Evolutionary conservation across 2,329 filamentous ascomycete genomes (phyloP), one percentile per base, ranked within the genome.

Genomic region (Fusarium bulbicola): DNA sequence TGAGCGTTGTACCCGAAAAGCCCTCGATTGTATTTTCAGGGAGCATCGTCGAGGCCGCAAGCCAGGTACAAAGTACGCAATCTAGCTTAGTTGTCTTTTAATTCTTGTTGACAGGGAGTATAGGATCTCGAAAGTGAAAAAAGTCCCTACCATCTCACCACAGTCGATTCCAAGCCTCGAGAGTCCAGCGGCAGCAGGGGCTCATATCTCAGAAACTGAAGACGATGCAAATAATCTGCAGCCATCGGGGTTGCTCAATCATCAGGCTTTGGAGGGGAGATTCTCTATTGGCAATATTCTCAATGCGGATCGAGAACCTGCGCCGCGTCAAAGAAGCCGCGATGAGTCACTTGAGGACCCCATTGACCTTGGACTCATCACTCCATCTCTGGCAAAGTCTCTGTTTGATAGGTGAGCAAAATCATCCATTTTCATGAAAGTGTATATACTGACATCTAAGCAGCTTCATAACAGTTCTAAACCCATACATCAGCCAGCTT

Each of bases 351-450:
- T 36, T 11, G n/a, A 58, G 32, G 42, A 58, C 12, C 56, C 32
- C 1, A 49, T 58, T 18, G 40, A 49, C 5, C 42, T 58, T 30
- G 42, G 56, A 1, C 34, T 58, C 3, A 37, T 58, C 15, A 58
- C 32, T 20, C 40, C 42, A 18, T 49, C 56, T 2, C 30, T 58
- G 3, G 56, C 42, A 1, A 58, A 36, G 32, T 58, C 56, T n/a
- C 20, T 58, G 6, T 58, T 58, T 10, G 56, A 58, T 4, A 58
- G 40, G 54, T 58, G 1, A 28, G 1, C 9, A 10, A 1, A n/a
- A 13, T 14, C 11, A 3, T 10, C 4, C 2, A 15, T 11, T 7
- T 6, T 4, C 26, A 28, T 11, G 3, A 15, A 1, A 21, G 3
- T 4, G 4, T 16, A 30, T 14, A 18, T 24, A 6, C 21, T 56